Evolutionary conservation across 768 basidiomycete species (phyloP), one percentile per base, ranked within the genome.

Genomic region (Suillus paluster): DNA sequence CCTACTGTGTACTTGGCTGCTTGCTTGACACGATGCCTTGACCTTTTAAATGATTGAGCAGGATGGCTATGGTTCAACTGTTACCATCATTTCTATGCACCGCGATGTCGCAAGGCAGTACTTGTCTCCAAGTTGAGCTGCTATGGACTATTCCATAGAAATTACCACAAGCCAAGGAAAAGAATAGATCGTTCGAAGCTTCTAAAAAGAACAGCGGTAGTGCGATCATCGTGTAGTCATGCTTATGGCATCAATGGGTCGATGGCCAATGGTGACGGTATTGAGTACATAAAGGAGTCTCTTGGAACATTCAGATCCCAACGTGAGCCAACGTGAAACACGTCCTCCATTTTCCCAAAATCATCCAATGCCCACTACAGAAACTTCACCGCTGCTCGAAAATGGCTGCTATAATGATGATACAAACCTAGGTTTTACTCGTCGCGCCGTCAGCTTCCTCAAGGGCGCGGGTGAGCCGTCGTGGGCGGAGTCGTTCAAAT

Each of bases 391-490:
- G 5, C 75, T 89, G 27, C 80, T 88, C 34, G 75, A 78, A 50
- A 80, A 80, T 64, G 79, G 77, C 45, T 65, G 68, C 9, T 60
- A 67, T 36, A 55, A 64, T 30, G 58, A 10, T 6, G 27, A 67
- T 19, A 60, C 67, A 3, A 62, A 66, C 48, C 66, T 66, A 8
- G 65, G 80, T 33, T 72, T 75, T 52, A 12, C 23, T 46, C 49
- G 38, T 58, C 68, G 55, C 71, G 75, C 52, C 80, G 79, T 59
- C 41, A 83, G 52, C 58, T 76, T 15, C 70, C 74, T 25, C 44
- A 85, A 80, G 62, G 83, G 81, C n/a, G 83, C 88, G 59, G 87
- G 82, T 59, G 84, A 91, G 70, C 90, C 90, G 0, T 79, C 83
- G 15, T 90, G 86, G 83, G 38, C 74, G 6, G 60, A 72, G 34